Evolutionary conservation across 176 grass and related monocot species (phyloP), one percentile per base, ranked within the genome.

Genomic region (Oryza glaberrima): DNA sequence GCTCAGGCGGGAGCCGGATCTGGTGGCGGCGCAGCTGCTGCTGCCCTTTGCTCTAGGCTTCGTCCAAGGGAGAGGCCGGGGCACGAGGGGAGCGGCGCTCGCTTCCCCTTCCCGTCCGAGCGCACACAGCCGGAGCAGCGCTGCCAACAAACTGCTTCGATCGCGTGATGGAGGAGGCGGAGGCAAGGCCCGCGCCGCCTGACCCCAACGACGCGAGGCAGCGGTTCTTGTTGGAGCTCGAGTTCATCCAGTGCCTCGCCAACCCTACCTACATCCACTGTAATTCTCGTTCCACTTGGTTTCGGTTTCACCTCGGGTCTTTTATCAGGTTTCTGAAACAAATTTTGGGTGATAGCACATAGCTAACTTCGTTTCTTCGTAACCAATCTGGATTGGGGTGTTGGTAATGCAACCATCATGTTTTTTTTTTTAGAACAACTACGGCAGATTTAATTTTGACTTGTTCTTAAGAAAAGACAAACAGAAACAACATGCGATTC

Each of bases 221-320:
- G 83, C 82, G 96, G 28, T 98, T 98, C 76, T 81, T 95, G 12
- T 78, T 98, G 43, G 93, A 98, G 86, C 78, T 96, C 67, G 96
- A 98, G 87, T 96, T 98, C 78, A 44, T 98, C 70, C 96, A 98
- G 83, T 98, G 91, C 88, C 88, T 98, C 14, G 89, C 96, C 70
- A 98, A 98, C 90, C 96, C 96, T 60, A 96, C 82, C 64, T 98
- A 98, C 83, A 98, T 94, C 17, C 91, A 98, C 90, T 98, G 93
- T 98, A 35, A 4, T 35, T 35, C 34, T 35, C 34, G 34, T 35
- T 35, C 0, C 34, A 35, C 28, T 28, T 28, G 28, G 28, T 2
- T 28, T 28, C 0, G 35, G 0, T 36, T 36, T 36, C 35, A 36
- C 35, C 35, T 36, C 35, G 35, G 4, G 4, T 36, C 35, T 36